Evolutionary conservation across 2,329 filamentous ascomycete species (phyloP).

Genomic region (Exophiala alcalophila): DNA sequence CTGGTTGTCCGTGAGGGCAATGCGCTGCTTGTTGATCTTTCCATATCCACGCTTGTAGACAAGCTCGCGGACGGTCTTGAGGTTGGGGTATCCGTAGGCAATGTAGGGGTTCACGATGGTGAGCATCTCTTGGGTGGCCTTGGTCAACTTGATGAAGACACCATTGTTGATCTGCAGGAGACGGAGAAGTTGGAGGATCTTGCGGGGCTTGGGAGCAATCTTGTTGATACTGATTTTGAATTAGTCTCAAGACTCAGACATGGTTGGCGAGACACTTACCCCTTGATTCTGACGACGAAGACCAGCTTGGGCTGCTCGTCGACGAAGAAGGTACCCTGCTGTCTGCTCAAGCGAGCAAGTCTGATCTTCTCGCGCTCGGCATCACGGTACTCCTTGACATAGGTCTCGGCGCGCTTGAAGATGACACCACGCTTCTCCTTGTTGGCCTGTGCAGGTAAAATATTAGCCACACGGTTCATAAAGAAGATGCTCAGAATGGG

Average conservation of each 20-base stretch:
- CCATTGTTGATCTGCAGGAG: constrained; percentile 99
- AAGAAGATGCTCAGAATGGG: constrained; percentile 2
- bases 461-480: constrained; percentile 34
- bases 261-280: constrained; percentile 49
- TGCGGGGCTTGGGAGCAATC: constrained; percentile 99
- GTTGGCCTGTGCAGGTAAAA: constrained; percentile 65
- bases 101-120: constrained; percentile 99
- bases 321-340: constrained; percentile 90
- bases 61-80: constrained; percentile 98
- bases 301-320: constrained; percentile 92
- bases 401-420: constrained; percentile 99
- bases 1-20: constrained; percentile 94
- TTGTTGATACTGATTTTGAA: constrained; percentile 91
- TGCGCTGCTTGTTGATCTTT: constrained; percentile 97
- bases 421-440: constrained; percentile 98
- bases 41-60: constrained; percentile 99
- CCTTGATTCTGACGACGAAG: constrained; percentile 99
- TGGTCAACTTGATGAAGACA: constrained; percentile 95
- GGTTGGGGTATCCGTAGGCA: constrained; percentile 98
- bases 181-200: constrained; percentile 98
- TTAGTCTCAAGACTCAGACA: constrained; percentile 13
- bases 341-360: constrained; percentile 82
- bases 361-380: constrained; percentile 98
- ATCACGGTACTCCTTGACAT: constrained; percentile 99
- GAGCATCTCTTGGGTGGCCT: constrained; percentile 95